Evolutionary conservation across 1,139 yeast genomes (phyloP).

Genomic region (Kurtzmaniella natalensis): DNA sequence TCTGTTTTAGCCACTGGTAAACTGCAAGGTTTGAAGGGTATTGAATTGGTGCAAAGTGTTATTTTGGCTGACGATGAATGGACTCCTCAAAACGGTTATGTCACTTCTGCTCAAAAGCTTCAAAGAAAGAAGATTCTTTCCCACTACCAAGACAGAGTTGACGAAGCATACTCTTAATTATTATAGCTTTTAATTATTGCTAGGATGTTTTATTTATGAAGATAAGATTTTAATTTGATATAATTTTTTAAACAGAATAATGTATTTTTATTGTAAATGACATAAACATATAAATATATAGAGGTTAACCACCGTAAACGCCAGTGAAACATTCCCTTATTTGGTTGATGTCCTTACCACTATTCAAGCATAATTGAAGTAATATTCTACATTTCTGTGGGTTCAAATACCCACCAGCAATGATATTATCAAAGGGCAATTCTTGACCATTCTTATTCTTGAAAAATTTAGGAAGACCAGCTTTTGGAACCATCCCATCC

Average conservation of each 20-base stretch:
- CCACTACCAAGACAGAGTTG: conserved; percentile 56
- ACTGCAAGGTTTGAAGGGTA: conserved; percentile 76
- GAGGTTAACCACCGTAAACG: conserved; percentile 17
- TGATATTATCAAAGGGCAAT: conserved; percentile 34
- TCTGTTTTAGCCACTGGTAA: conserved; percentile 72
- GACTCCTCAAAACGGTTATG: conserved; percentile 95
- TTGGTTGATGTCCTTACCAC: conserved; percentile 33
- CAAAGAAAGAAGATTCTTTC: conserved; percentile 89
- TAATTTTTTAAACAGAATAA: not conserved
- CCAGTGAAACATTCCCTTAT: conserved; percentile 47
- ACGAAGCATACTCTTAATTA: conserved; percentile 40
- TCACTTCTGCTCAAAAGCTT: conserved; percentile 93
- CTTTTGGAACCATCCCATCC: conserved; percentile 50
- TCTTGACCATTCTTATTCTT: conserved; percentile 6
- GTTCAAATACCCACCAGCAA: conserved; percentile 65
- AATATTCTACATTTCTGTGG: conserved; percentile 65
- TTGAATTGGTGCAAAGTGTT: conserved; percentile 77
- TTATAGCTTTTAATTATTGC: no score
- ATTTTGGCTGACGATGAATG: conserved; percentile 87
- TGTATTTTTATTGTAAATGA: not conserved
- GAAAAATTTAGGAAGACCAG: conserved; percentile 26
- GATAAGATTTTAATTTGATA: conserved; percentile 1
- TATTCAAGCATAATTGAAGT: conserved; percentile 53
- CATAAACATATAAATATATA: not conserved
- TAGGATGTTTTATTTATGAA: conserved; percentile 1